Base-by-base conservation (phyloP, 331 rosid genomes). In the Erythrophleum ivorense region DNA sequence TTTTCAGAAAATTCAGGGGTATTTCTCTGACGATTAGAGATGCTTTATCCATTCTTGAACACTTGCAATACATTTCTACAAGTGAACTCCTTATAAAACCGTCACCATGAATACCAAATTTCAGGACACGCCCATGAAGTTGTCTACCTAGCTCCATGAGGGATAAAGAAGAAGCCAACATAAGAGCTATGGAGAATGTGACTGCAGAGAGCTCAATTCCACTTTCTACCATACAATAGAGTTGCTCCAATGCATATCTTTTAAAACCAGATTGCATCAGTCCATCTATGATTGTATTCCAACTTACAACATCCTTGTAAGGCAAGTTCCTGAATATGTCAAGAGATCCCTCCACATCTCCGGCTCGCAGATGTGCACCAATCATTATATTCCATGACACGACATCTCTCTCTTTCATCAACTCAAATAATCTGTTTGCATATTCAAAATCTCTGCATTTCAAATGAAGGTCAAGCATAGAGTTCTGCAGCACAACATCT, bases 201-300 rank as follows among this genome's bases (percentile, higher is more conserved):
- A 91, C 78, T 11, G 85, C 76, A 78, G 89, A 72, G 57, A 95
- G 84, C 66, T 84, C 76, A 24, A 85, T 67, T 77, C 91, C 88
- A 62, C 38, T 81, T 59, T 67, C 75, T 69, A 86, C 92, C 98
- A 95, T 92, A 84, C 80, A 81, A 60, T 81, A 85, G 52, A 95
- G 92, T 31, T 84, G 89, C 62, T 90, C 89, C 87, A 95, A 38
- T 2, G 97, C 94, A 48, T 31, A 54, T 79, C 75, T 77, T 45
- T 83, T 89, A 73, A 77, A 50, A 78, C 97, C 93, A 73, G 87
- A 82, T 77, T 76, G 91, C 88, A 88, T 85, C 81, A 95, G 81
- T 71, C 97, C 98, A 59, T 89, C 88, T 31, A 95, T 80, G 49
- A 95, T 78, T 36, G 91, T 90, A 81, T 92, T 92, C 98, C 98